Evolutionary conservation across 2,329 filamentous ascomycete genomes (phyloP).

Genomic region (Colletotrichum orchidophilum): DNA sequence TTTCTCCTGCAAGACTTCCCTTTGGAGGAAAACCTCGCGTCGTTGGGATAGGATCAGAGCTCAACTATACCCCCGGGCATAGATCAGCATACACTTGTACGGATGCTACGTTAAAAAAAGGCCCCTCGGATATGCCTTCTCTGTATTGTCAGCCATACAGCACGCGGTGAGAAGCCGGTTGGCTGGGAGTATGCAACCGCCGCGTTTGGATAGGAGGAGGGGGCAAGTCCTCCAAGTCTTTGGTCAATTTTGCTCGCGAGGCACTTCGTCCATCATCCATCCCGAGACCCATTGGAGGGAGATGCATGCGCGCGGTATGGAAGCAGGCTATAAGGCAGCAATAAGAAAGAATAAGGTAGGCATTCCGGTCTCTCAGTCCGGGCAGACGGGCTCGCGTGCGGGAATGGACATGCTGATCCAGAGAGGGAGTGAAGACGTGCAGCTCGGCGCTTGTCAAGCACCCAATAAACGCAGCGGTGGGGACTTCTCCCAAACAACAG

Average conservation of each 20-base stretch:
- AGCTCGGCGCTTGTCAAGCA: constrained; percentile 16
- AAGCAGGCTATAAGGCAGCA: background rate
- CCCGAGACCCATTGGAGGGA: background rate
- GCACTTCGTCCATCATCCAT: background rate
- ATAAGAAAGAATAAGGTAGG: constrained; percentile 1
- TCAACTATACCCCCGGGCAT: background rate
- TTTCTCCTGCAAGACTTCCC: background rate
- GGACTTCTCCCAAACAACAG: background rate
- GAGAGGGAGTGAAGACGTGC: constrained; percentile 8
- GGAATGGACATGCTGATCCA: background rate
- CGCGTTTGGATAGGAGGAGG: background rate
- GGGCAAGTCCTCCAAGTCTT: background rate
- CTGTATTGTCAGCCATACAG: constrained; percentile 3
- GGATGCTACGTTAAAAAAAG: background rate
- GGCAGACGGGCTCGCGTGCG: background rate
- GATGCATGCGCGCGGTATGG: background rate
- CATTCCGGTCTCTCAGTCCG: background rate
- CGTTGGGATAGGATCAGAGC: background rate
- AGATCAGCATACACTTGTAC: background rate
- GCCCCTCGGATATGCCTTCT: constrained; percentile 19
- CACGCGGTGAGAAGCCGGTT: constrained; percentile 20
- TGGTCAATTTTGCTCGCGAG: background rate
- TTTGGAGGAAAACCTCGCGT: background rate
- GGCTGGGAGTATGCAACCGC: background rate
- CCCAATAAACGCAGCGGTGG: constrained; percentile 21